Percentiles rank a stretch among this genome's conserved stretches.
Conservation (phyloP, 1,284 basidiomycete species). For the Boletellus deceptivus region DNA sequence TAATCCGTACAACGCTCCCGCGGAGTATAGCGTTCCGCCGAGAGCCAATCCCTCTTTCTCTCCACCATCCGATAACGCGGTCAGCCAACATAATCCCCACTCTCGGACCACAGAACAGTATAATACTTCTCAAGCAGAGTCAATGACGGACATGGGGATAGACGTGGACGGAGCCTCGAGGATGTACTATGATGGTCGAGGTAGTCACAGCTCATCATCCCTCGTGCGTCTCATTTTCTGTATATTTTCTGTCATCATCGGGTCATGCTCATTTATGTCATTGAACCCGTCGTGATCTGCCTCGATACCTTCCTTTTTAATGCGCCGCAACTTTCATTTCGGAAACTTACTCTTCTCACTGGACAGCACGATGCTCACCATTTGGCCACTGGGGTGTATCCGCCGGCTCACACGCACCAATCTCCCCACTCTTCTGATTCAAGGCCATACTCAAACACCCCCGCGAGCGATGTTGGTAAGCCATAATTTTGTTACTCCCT, state of each 20-base stretch:
- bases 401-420: constrained; percentile 9
- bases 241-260: not conserved
- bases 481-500: not conserved
- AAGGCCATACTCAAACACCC: constrained; percentile 25
- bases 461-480: constrained; percentile 30
- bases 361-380: constrained; percentile 19
- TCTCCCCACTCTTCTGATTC: constrained; percentile 22
- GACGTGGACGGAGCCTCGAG: constrained; percentile 4
- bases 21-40: constrained; percentile 4
- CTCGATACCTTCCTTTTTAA: not conserved
- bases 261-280: too few species aligned
- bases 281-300: too few species aligned
- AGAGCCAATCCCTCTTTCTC: constrained; percentile 6
- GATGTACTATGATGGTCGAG: constrained; percentile 16
- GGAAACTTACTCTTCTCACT: constrained; percentile 4
- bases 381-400: constrained; percentile 1
- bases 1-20: not conserved
- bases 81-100: constrained; percentile 7
- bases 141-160: constrained; percentile 13
- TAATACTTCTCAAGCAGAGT: constrained; percentile 1
- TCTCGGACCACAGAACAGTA: constrained; percentile 7
- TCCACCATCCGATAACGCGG: not conserved
- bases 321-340: not conserved
- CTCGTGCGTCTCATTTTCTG: constrained; percentile 21
- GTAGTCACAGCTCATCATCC: constrained; percentile 21